These are phyloP conservation scores for Astragalus membranaceus DNA, from an alignment of 306 rosid species.

Conservation along the genomic window DNA sequence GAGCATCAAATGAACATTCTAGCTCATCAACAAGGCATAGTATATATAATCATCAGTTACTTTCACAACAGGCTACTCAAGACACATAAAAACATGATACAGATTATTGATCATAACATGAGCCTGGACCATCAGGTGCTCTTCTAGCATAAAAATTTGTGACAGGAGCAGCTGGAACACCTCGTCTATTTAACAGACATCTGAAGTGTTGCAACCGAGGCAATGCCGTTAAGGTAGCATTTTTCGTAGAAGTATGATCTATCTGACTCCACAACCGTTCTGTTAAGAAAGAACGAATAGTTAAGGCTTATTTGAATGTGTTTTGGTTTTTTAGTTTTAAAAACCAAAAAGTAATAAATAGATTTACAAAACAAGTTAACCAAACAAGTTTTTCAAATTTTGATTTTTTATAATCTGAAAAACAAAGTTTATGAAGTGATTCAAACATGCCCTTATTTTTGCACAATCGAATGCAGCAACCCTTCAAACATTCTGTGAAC, in stretches of 20 bases:
- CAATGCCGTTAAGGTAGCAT: slow-evolving; percentile 35
- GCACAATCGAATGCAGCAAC: no score
- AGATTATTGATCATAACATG: slow-evolving; percentile 71
- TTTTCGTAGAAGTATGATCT: slow-evolving; percentile 31
- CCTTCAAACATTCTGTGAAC: no score
- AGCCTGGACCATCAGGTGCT: slow-evolving; percentile 74
- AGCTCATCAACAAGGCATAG: slow-evolving; percentile 7
- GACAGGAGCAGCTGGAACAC: slow-evolving; percentile 83
- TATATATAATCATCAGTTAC: background rate
- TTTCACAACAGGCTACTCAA: slow-evolving; percentile 15
- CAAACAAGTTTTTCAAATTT: no score
- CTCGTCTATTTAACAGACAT: slow-evolving; percentile 77
- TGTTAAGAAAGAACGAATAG: slow-evolving; percentile 15
- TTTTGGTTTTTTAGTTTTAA: no score
- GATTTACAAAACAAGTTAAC: no score
- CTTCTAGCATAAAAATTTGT: slow-evolving; percentile 55
- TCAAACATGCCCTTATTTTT: no score
- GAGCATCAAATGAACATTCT: slow-evolving; percentile 3
- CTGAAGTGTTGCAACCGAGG: slow-evolving; percentile 72
- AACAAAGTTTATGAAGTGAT: no score
- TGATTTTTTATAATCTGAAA: no score
- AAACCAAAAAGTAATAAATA: no score
- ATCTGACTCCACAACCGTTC: slow-evolving; percentile 88
- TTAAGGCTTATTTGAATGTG: no score
- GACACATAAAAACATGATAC: background rate